Evolutionary conservation across 352 stramenopile species (phyloP).

Genomic region (Globisporangium viniferum): DNA sequence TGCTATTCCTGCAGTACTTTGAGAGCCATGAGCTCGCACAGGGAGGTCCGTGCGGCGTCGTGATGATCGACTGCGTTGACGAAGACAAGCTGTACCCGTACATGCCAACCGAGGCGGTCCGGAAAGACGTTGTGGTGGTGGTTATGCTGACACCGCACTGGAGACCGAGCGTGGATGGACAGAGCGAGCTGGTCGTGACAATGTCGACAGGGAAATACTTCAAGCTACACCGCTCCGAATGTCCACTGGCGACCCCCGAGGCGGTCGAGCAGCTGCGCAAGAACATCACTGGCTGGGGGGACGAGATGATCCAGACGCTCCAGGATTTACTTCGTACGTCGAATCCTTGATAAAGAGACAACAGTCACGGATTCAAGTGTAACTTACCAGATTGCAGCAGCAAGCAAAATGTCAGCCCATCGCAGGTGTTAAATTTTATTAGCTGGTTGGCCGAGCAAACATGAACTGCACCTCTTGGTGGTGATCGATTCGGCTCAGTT

Average conservation of each 20-base stretch:
- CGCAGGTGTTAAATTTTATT: no score
- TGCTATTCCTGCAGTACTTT: not conserved
- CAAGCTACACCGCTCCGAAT: slow-evolving; percentile 21
- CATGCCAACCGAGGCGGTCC: not conserved
- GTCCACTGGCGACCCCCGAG: not conserved
- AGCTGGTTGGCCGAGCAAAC: no score
- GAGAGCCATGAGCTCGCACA: not conserved
- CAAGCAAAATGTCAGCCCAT: no score
- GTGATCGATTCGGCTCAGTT: no score
- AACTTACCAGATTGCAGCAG: no score
- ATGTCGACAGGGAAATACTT: slow-evolving; percentile 23
- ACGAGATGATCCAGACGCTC: not conserved
- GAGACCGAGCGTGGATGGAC: not conserved
- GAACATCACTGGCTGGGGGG: not conserved
- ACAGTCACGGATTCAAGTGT: no score
- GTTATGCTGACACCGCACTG: not conserved
- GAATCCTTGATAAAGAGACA: not conserved
- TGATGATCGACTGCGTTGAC: not conserved
- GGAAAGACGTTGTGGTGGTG: not conserved
- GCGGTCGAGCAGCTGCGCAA: not conserved
- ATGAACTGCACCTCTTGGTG: no score
- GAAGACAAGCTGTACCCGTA: not conserved
- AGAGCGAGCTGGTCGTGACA: slow-evolving; percentile 26
- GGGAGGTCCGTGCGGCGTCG: not conserved
- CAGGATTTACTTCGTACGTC: not conserved